phyloP scores from a whole-genome alignment of 345 rosid species.

The Camelina laxa region DNA sequence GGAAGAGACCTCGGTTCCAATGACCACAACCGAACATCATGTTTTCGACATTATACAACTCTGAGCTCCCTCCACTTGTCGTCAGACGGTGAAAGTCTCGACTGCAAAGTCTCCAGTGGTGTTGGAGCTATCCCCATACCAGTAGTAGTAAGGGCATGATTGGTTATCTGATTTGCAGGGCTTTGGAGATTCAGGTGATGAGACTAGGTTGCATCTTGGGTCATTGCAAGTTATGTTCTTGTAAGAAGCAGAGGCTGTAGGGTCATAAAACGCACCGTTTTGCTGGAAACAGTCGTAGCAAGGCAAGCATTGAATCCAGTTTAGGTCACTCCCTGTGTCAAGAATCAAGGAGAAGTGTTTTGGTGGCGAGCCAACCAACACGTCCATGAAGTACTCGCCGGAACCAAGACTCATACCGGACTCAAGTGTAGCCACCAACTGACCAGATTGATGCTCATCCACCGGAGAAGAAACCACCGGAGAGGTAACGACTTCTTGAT shows the following conservation, averaged over 20 bases:
- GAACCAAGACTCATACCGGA: constrained; percentile 89
- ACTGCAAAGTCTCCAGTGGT: constrained; percentile 83
- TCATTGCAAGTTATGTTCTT: constrained; percentile 71
- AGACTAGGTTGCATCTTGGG: constrained; percentile 66
- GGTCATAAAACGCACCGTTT: constrained; percentile 76
- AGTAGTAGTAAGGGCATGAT: constrained; percentile 83
- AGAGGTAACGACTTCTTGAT: constrained; percentile 28
- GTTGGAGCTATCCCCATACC: constrained; percentile 91
- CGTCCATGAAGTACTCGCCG: constrained; percentile 95
- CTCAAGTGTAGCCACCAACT: constrained; percentile 78
- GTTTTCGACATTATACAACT: constrained; percentile 59
- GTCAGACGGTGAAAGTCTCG: constrained; percentile 84
- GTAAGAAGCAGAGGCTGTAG: constrained; percentile 63
- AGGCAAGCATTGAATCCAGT: constrained; percentile 92
- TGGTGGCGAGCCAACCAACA: constrained; percentile 87
- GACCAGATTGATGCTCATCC: constrained; percentile 47
- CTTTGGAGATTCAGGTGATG: constrained; percentile 72
- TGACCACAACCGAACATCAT: constrained; percentile 95
- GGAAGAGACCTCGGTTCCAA: constrained; percentile 85
- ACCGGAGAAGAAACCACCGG: constrained; percentile 25
- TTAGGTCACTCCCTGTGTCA: constrained; percentile 96
- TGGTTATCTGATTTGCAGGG: constrained; percentile 66
- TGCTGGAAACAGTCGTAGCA: constrained; percentile 91
- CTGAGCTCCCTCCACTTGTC: constrained; percentile 50
- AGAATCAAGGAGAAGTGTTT: constrained; percentile 89